A percentile compares a stretch with the other conserved stretches of the same genome.
phyloP scores from a whole-genome alignment of 306 rosid genomes.

The Cucurbita moschata region DNA sequence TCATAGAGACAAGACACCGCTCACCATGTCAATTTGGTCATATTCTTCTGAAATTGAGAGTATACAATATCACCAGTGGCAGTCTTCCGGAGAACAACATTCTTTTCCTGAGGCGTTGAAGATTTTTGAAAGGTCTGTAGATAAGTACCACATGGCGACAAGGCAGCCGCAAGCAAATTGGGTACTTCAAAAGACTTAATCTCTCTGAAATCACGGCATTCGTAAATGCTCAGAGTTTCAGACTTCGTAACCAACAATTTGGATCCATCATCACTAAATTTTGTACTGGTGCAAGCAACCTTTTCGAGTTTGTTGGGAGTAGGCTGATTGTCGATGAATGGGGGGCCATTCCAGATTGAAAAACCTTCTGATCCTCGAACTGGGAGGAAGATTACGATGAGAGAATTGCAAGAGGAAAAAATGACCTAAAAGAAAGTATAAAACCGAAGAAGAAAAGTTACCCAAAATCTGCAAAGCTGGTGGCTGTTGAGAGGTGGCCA shows the following conservation, averaged over 20 bases:
- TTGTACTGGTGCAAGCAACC: conserved; percentile 35
- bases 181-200: conserved; percentile 54
- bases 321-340: conserved; percentile 45
- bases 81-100: conserved; percentile 48
- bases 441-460: conserved; percentile 2
- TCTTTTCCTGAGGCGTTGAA: conserved; percentile 58
- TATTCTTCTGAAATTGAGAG: conserved; percentile 59
- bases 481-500: conserved; percentile 40
- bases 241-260: conserved; percentile 51
- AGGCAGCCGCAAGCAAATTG: conserved; percentile 33
- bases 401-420: background rate
- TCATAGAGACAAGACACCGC: background rate
- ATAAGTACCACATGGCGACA: conserved; percentile 66
- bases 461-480: conserved; percentile 66
- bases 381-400: conserved; percentile 11
- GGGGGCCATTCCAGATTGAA: conserved; percentile 81
- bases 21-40: conserved; percentile 60
- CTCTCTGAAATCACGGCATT: conserved; percentile 39
- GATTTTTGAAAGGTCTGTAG: conserved; percentile 68
- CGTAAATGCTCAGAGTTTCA: conserved; percentile 35
- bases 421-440: background rate
- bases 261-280: conserved; percentile 69
- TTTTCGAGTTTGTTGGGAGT: conserved; percentile 43
- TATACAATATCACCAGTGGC: conserved; percentile 47
- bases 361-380: conserved; percentile 64